phyloP scores from a whole-genome alignment of 352 stramenopile genomes.

The Globisporangium viniferum region DNA sequence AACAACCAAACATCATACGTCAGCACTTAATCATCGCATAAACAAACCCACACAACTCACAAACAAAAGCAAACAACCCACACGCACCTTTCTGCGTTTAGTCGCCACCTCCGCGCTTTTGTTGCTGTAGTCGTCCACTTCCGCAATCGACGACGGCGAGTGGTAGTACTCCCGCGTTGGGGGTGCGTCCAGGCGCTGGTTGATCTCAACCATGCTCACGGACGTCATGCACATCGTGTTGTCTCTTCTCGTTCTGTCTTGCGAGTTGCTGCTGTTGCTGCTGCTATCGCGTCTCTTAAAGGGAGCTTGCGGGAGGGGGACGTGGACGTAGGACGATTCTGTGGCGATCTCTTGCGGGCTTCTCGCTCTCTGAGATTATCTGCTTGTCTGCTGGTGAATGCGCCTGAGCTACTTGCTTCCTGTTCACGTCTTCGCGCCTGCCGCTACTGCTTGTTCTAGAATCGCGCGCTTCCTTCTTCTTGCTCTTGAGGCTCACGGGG shows the following conservation, averaged over 20 bases:
- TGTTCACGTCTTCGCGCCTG: neutral
- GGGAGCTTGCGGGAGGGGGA: neutral
- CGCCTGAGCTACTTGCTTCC: neutral
- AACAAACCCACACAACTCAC: neutral
- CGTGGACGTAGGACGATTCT: neutral
- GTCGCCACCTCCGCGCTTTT: neutral
- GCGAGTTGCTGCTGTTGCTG: neutral
- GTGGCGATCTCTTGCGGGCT: neutral
- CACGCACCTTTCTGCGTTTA: slow-evolving; percentile 33
- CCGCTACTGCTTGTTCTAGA: slow-evolving; percentile 7
- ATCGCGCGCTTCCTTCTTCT: neutral
- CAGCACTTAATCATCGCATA: neutral
- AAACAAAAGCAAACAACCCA: neutral
- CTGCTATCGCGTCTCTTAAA: neutral
- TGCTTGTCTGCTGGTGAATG: neutral
- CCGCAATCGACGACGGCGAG: slow-evolving; percentile 65
- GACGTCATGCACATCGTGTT: slow-evolving; percentile 29
- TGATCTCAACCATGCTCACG: slow-evolving; percentile 22
- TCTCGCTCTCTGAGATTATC: neutral
- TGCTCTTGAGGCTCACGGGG: neutral
- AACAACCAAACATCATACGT: neutral
- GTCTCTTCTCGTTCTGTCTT: slow-evolving; percentile 1
- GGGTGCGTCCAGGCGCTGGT: slow-evolving; percentile 28
- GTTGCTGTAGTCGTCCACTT: slow-evolving; percentile 35
- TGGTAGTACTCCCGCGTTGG: slow-evolving; percentile 33